phyloP scores from a whole-genome alignment of 192 early-diverging fungal species.

The Phycomyces nitens region DNA sequence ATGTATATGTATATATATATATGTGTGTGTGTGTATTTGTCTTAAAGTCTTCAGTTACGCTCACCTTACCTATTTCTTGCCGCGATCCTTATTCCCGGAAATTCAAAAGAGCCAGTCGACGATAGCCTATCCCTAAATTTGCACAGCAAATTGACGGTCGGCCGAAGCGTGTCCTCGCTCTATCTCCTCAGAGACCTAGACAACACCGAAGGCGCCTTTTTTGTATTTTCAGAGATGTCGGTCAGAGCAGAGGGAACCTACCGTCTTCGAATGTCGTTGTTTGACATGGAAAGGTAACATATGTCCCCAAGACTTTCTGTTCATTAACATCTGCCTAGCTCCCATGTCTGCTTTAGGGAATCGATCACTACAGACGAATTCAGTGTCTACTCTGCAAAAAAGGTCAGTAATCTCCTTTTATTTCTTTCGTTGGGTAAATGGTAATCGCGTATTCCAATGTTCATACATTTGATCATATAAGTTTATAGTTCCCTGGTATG shows the following conservation, averaged over 20 bases:
- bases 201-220: constrained; percentile 81
- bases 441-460: neutral
- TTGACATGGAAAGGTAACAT: constrained; percentile 73
- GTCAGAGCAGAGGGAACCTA: constrained; percentile 87
- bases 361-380: constrained; percentile 76
- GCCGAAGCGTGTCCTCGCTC: constrained; percentile 86
- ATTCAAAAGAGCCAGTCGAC: constrained; percentile 40
- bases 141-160: constrained; percentile 71
- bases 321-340: constrained; percentile 15
- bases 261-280: constrained; percentile 76
- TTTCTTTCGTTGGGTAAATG: neutral
- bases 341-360: constrained; percentile 76
- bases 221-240: constrained; percentile 93
- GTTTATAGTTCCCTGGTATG: constrained; percentile 34
- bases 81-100: constrained; percentile 75
- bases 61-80: constrained; percentile 92
- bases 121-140: constrained; percentile 77
- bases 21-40: too few relatives aligned
- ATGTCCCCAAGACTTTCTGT: neutral
- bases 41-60: neutral
- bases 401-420: constrained; percentile 25
- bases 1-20: too few relatives aligned
- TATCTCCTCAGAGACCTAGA: constrained; percentile 82
- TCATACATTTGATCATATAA: too few relatives aligned
- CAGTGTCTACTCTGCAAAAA: constrained; percentile 87